phyloP scores from a whole-genome alignment of 2,329 filamentous ascomycete species.

The Coniochaeta hoffmannii region DNA sequence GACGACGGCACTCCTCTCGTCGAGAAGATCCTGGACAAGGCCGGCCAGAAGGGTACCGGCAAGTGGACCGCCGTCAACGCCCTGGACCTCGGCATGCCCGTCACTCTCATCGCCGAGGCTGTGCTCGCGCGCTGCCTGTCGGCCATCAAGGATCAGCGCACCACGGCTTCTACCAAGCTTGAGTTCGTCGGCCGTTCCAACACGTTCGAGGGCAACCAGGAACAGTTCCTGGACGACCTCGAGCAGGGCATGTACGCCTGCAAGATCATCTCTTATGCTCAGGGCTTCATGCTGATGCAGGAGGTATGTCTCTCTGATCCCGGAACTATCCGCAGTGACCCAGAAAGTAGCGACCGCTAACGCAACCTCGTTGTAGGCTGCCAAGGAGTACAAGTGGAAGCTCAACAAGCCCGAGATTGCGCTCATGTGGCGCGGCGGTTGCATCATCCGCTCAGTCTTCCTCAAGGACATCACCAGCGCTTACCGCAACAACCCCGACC shows the following conservation, averaged over 20 bases:
- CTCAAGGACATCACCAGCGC: slow-evolving; percentile 98
- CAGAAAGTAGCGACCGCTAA: slow-evolving; percentile 3
- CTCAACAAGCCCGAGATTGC: slow-evolving; percentile 99
- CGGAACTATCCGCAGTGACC: neutral
- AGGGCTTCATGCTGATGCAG: slow-evolving; percentile 99
- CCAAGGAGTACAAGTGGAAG: slow-evolving; percentile 95
- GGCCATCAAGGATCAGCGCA: slow-evolving; percentile 89
- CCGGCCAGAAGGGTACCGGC: slow-evolving; percentile 98
- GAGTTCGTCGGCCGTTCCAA: slow-evolving; percentile 64
- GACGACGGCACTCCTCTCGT: slow-evolving; percentile 85
- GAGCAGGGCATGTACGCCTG: slow-evolving; percentile 98
- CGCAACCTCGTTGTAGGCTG: slow-evolving; percentile 52
- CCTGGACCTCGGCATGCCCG: slow-evolving; percentile 95
- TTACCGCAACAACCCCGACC: slow-evolving; percentile 87
- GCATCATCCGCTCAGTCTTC: slow-evolving; percentile 99
- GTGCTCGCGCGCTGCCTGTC: slow-evolving; percentile 94
- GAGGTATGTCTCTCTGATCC: slow-evolving; percentile 56
- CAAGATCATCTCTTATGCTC: slow-evolving; percentile 99
- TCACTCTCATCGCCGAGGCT: slow-evolving; percentile 94
- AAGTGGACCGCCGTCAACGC: slow-evolving; percentile 99
- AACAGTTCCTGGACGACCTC: slow-evolving; percentile 90
- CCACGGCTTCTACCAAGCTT: slow-evolving; percentile 71
- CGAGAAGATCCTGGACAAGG: slow-evolving; percentile 98
- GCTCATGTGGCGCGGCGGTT: slow-evolving; percentile 99
- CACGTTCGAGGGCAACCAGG: slow-evolving; percentile 83